These are phyloP conservation scores for Apiospora hydei DNA, from an alignment of 2,329 filamentous ascomycete species.

Conservation along the genomic window DNA sequence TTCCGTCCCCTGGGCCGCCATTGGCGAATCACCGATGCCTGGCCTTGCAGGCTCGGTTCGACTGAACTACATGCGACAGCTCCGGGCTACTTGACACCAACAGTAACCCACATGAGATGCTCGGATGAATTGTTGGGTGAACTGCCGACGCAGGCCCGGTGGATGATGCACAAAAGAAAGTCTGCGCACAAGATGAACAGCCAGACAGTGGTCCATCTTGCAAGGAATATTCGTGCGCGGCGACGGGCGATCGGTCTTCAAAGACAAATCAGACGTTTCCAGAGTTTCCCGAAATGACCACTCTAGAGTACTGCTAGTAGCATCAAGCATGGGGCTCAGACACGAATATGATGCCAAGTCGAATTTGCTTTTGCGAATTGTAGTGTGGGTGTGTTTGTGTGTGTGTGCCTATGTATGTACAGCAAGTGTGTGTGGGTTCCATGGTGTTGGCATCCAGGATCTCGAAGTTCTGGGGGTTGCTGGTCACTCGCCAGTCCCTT, in stretches of 20 bases:
- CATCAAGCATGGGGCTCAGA: neutral
- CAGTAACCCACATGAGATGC: neutral
- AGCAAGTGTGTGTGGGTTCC: neutral
- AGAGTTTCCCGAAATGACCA: neutral
- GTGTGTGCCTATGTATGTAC: neutral
- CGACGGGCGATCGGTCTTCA: neutral
- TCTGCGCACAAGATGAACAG: neutral
- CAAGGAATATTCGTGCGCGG: neutral
- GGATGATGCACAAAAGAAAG: neutral
- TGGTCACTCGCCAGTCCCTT: conserved; percentile 2
- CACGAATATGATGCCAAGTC: conserved; percentile 17
- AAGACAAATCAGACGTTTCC: neutral
- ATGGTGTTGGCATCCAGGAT: conserved; percentile 17
- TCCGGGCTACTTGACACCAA: neutral
- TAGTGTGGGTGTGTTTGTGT: neutral
- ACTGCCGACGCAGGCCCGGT: conserved; percentile 5
- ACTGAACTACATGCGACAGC: neutral
- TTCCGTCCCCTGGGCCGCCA: neutral
- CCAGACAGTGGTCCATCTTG: conserved; percentile 14
- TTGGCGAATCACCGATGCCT: conserved; percentile 2
- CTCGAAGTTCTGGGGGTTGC: conserved; percentile 9
- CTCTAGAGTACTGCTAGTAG: neutral
- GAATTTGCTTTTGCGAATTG: conserved; percentile 1
- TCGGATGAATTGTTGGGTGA: neutral
- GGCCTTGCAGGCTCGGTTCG: conserved; percentile 1